phyloP scores from a whole-genome alignment of 768 basidiomycete species.

The Cystobasidium ongulense region DNA sequence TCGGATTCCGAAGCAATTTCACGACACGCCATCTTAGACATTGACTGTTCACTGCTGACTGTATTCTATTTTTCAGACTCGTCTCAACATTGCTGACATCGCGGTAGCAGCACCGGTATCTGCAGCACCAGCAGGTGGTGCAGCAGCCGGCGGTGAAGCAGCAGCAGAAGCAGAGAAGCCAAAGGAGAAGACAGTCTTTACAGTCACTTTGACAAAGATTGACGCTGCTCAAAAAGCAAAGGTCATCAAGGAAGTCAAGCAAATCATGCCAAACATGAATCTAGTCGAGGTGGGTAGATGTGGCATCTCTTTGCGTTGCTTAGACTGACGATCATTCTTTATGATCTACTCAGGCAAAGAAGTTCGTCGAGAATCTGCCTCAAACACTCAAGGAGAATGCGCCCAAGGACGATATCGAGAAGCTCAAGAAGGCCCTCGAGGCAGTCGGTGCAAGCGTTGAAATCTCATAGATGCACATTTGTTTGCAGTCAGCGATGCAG shows the following conservation, averaged over 20 bases:
- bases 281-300: conserved; percentile 84
- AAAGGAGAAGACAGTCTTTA: conserved; percentile 98
- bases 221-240: conserved; percentile 87
- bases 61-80: no score
- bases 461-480: conserved; percentile 52
- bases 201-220: conserved; percentile 87
- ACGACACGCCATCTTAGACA: neutral
- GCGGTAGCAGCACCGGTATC: conserved; percentile 71
- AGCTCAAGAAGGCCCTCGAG: conserved; percentile 83
- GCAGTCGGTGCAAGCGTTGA: conserved; percentile 76
- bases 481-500: neutral
- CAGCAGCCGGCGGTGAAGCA: conserved; percentile 52
- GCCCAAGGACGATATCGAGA: conserved; percentile 95
- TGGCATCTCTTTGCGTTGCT: neutral
- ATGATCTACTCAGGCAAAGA: conserved; percentile 68
- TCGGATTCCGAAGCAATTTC: neutral
- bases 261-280: conserved; percentile 85
- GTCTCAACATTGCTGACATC: conserved; percentile 94
- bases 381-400: conserved; percentile 88
- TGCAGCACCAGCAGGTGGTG: conserved; percentile 43
- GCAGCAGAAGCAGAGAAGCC: conserved; percentile 66
- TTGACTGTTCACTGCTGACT: neutral
- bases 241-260: conserved; percentile 95
- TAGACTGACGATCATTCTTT: neutral
- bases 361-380: conserved; percentile 92